Evolutionary conservation across 805 yeast genomes (phyloP).

Genomic region (Ogataea wickerhamii): DNA sequence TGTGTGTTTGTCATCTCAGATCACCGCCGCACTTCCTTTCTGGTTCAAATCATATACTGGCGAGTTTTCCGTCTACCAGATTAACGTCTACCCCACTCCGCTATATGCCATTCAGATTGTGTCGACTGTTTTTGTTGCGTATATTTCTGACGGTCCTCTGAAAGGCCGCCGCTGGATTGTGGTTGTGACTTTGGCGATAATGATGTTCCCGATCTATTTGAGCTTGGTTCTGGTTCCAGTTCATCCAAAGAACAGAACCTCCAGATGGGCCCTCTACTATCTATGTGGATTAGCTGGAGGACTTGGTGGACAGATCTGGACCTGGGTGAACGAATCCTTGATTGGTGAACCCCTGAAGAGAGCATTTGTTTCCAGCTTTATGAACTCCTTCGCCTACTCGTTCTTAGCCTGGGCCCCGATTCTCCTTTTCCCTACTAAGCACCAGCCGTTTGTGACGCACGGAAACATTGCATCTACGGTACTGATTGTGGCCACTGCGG

Average conservation of each 20-base stretch:
- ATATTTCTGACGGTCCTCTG: slow-evolving; percentile 1
- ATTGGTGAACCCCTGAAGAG: slow-evolving; percentile 1
- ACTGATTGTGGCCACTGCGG: neutral
- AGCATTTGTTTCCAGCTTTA: slow-evolving; percentile 1
- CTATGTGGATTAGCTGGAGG: slow-evolving; percentile 1
- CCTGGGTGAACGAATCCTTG: slow-evolving; percentile 1
- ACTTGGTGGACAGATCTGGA: slow-evolving; percentile 1
- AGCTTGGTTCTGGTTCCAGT: neutral
- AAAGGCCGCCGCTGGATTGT: neutral
- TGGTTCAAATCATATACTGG: slow-evolving; percentile 1
- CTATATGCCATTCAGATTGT: slow-evolving; percentile 1
- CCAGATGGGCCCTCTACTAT: slow-evolving; percentile 1
- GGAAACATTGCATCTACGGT: slow-evolving; percentile 1
- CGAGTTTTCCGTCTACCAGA: slow-evolving; percentile 1
- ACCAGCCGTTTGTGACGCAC: neutral
- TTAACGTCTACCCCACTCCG: slow-evolving; percentile 1
- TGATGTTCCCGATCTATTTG: slow-evolving; percentile 1
- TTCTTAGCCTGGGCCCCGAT: slow-evolving; percentile 2
- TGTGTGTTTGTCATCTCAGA: neutral
- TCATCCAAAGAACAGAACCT: slow-evolving; percentile 1
- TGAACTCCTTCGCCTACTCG: slow-evolving; percentile 1
- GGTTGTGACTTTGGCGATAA: neutral
- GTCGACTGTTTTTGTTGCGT: neutral
- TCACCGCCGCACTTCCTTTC: slow-evolving; percentile 1
- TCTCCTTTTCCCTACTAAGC: neutral